Evolutionary conservation across 805 yeast species (phyloP).

Genomic region (Ogataea minuta): DNA sequence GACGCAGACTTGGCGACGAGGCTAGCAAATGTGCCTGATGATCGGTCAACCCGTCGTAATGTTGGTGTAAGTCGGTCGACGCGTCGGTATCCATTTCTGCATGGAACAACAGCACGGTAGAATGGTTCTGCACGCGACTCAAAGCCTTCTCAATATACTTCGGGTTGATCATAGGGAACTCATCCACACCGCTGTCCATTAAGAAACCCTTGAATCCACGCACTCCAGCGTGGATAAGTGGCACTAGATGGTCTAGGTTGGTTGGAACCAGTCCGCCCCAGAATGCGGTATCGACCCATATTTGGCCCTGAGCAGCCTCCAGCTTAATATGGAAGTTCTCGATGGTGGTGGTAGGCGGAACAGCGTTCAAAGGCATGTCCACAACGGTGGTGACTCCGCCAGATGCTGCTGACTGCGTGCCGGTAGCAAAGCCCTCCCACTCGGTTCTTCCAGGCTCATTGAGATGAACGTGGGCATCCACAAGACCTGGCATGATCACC

Average conservation of each 20-base stretch:
- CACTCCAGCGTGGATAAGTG: conserved; percentile 81
- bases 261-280: conserved; percentile 95
- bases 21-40: conserved; percentile 54
- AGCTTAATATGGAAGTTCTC: conserved; percentile 72
- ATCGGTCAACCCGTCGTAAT: conserved; percentile 41
- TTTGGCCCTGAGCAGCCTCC: conserved; percentile 73
- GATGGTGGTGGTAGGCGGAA: conserved; percentile 91
- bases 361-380: conserved; percentile 95
- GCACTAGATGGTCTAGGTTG: conserved; percentile 65
- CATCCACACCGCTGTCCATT: conserved; percentile 95
- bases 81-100: conserved; percentile 66
- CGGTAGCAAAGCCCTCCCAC: conserved; percentile 98
- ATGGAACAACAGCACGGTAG: conserved; percentile 84
- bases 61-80: conserved; percentile 35
- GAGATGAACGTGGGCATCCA: conserved; percentile 90
- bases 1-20: conserved; percentile 51
- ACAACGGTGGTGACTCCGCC: conserved; percentile 96
- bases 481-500: conserved; percentile 82
- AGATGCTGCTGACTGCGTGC: conserved; percentile 89
- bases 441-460: conserved; percentile 98
- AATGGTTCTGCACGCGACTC: conserved; percentile 54
- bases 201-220: conserved; percentile 92
- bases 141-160: conserved; percentile 67
- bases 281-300: conserved; percentile 92
- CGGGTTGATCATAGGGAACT: conserved; percentile 79